Percentiles rank a stretch among this genome's conserved stretches.
Evolutionary conservation across 441 rosid genomes (phyloP).

Genomic region (Brassica hybrid): DNA sequence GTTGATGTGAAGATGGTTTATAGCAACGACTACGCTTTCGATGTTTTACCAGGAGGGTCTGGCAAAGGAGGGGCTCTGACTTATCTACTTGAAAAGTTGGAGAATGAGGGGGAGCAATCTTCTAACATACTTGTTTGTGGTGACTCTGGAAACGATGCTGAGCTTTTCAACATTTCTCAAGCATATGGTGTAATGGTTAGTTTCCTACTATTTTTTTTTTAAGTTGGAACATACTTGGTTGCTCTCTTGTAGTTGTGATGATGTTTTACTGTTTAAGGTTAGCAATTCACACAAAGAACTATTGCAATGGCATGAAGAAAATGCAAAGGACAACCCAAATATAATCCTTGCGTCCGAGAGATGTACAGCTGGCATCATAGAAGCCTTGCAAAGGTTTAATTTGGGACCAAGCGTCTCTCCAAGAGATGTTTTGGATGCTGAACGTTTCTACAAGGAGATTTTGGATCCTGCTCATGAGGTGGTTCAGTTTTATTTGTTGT

Average conservation of each 20-base stretch:
- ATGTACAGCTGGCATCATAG: constrained; percentile 66
- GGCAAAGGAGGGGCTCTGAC: constrained; percentile 73
- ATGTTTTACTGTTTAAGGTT: constrained; percentile 43
- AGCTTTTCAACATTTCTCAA: too few species aligned
- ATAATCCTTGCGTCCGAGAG: constrained; percentile 57
- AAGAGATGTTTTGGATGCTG: constrained; percentile 49
- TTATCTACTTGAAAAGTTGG: constrained; percentile 59
- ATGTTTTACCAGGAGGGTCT: constrained; percentile 65
- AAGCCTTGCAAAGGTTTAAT: constrained; percentile 53
- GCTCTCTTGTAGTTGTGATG: background rate
- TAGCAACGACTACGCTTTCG: constrained; percentile 67
- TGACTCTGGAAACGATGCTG: too few species aligned
- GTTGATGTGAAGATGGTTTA: constrained; percentile 65
- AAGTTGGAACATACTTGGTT: background rate
- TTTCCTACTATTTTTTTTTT: constrained; percentile 25
- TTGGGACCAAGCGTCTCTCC: constrained; percentile 58
- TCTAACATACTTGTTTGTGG: too few species aligned
- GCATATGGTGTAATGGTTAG: constrained; percentile 57
- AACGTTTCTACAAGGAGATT: constrained; percentile 35
- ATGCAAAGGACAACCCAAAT: constrained; percentile 51
- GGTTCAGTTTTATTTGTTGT: constrained; percentile 56
- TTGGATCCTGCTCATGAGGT: constrained; percentile 53
- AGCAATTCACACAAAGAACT: constrained; percentile 54
- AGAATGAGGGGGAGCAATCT: constrained; percentile 12
- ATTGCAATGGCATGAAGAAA: constrained; percentile 59